Conservation (phyloP, 352 stramenopile species). For the Globisporangium barbulae region DNA sequence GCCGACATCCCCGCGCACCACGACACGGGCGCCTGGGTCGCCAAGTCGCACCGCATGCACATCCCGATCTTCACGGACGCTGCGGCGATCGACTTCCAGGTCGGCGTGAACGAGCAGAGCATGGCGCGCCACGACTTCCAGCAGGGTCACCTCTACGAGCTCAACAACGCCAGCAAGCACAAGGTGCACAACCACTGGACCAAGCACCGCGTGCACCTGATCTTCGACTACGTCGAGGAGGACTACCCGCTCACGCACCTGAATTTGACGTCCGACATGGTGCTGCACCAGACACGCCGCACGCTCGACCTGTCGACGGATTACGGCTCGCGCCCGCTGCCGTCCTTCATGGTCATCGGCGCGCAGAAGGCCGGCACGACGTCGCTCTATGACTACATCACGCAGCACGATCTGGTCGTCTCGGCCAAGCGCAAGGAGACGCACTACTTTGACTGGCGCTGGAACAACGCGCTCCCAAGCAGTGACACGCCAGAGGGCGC, state of each 20-base stretch:
- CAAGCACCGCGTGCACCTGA: conserved; percentile 94
- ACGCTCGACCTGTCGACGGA: conserved; percentile 91
- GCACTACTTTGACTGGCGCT: conserved; percentile 99
- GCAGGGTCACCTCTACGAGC: conserved; percentile 96
- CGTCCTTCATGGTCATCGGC: conserved; percentile 95
- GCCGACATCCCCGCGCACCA: conserved; percentile 96
- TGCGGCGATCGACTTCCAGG: conserved; percentile 67
- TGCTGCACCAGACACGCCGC: conserved; percentile 94
- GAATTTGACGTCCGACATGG: conserved; percentile 83
- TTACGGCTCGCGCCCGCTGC: conserved; percentile 66
- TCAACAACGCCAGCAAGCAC: conserved; percentile 99
- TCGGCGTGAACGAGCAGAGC: conserved; percentile 77
- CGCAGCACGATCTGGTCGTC: conserved; percentile 94
- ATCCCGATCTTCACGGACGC: conserved; percentile 92
- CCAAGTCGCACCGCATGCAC: conserved; percentile 95
- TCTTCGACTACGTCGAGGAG: conserved; percentile 97
- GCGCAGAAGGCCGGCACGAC: conserved; percentile 96
- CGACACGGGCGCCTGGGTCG: conserved; percentile 97
- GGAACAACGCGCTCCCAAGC: conserved; percentile 75
- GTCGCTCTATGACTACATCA: conserved; percentile 97
- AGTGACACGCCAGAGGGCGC: conserved; percentile 52
- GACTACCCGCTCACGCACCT: conserved; percentile 60
- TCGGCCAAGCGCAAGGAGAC: conserved; percentile 93
- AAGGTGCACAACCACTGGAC: conserved; percentile 91
- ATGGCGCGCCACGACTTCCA: conserved; percentile 92